Conservation (phyloP, 805 yeast species). For the Wickerhamomyces sydowiorum region DNA sequence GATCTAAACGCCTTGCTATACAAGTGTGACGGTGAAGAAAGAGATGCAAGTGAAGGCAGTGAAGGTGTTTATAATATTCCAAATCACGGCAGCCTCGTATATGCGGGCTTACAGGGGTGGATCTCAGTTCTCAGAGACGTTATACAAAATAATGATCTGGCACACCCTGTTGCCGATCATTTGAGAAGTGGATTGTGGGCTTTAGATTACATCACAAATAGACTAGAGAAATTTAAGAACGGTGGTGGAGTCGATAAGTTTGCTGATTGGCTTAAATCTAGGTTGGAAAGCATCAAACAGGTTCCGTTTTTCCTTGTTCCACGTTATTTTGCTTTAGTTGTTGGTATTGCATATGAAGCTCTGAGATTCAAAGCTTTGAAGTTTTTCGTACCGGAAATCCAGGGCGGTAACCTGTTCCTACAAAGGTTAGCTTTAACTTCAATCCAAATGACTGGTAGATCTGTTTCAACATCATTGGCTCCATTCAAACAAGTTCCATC, state of each 20-base stretch:
- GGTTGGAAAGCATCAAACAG: conserved; percentile 55
- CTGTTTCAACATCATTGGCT: conserved; percentile 67
- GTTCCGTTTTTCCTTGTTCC: conserved; percentile 83
- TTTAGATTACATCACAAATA: conserved; percentile 59
- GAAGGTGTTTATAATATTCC: conserved; percentile 78
- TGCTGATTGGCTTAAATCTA: conserved; percentile 59
- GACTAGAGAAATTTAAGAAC: conserved; percentile 51
- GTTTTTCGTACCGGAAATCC: conserved; percentile 48
- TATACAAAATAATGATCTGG: conserved; percentile 66
- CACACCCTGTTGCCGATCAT: conserved; percentile 79
- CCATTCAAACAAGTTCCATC: conserved; percentile 63
- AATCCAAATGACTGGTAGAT: conserved; percentile 76
- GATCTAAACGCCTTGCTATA: conserved; percentile 75
- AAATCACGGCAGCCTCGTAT: conserved; percentile 62
- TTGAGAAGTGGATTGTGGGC: conserved; percentile 88
- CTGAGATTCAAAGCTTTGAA: conserved; percentile 62
- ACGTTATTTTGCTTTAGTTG: conserved; percentile 76
- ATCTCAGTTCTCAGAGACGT: conserved; percentile 57
- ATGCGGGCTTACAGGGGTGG: conserved; percentile 96
- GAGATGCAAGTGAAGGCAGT: conserved; percentile 67
- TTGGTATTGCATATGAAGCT: conserved; percentile 82
- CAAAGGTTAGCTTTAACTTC: conserved; percentile 78
- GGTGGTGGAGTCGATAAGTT: conserved; percentile 47
- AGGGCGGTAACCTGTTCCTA: conserved; percentile 62
- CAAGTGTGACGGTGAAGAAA: conserved; percentile 81